Conservation (phyloP, 2,329 filamentous ascomycete genomes). For the Thelonectria blattea region DNA sequence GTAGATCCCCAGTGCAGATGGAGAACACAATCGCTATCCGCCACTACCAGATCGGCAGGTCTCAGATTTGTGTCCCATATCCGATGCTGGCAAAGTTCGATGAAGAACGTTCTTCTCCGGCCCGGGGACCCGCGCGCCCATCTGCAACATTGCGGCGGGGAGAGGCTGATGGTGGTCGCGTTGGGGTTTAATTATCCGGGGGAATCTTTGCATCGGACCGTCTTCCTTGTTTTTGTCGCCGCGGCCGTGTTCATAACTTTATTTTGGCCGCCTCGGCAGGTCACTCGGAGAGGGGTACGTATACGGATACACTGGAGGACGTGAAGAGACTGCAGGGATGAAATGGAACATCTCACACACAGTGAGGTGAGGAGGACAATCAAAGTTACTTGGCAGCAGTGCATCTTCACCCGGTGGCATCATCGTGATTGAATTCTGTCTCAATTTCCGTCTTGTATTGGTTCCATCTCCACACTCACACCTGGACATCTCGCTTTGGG, state of each 20-base stretch:
- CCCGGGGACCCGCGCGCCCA: background rate
- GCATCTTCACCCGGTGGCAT: background rate
- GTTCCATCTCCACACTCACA: background rate
- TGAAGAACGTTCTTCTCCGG: no score
- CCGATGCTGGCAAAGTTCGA: no score
- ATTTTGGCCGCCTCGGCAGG: no score
- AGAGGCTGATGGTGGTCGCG: background rate
- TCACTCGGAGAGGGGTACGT: background rate
- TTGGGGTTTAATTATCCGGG: background rate
- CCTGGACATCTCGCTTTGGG: background rate
- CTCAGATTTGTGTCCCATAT: no score
- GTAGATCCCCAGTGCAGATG: no score
- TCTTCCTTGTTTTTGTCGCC: background rate
- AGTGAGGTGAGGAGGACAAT: background rate
- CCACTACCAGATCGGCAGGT: no score
- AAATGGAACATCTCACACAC: background rate
- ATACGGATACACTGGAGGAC: no score
- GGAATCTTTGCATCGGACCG: background rate
- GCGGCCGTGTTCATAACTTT: no score
- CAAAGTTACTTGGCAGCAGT: background rate
- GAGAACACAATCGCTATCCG: no score
- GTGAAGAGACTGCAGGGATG: background rate
- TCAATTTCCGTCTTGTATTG: slow-evolving; percentile 3
- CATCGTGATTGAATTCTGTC: background rate
- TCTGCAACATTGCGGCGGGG: background rate